Evolutionary conservation across 768 basidiomycete species (phyloP).

Genomic region (Lyophyllum decastes): DNA sequence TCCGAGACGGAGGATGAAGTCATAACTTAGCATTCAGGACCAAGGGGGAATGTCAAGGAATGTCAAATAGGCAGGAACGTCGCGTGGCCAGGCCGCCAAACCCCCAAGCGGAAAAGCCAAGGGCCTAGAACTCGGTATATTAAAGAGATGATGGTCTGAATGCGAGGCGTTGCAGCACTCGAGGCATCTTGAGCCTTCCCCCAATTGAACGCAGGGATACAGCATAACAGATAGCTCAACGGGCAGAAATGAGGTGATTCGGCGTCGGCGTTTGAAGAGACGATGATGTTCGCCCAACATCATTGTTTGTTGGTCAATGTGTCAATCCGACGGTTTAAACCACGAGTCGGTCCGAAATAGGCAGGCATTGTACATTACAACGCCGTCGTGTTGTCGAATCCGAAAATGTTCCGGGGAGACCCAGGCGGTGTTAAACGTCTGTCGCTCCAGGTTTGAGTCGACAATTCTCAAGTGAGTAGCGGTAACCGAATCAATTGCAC

Average conservation of each 20-base stretch:
- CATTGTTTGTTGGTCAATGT: background rate
- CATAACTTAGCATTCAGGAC: background rate
- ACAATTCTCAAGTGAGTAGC: background rate
- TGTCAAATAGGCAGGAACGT: background rate
- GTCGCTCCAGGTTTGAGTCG: background rate
- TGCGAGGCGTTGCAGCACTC: too few species aligned
- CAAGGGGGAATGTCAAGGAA: background rate
- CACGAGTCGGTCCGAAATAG: background rate
- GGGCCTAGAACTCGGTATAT: too few species aligned
- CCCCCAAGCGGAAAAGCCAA: too few species aligned
- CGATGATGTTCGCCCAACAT: background rate
- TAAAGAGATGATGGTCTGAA: too few species aligned
- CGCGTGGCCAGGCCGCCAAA: too few species aligned
- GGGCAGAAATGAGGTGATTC: background rate
- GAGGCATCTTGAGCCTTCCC: too few species aligned
- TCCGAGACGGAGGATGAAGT: background rate
- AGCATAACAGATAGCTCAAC: background rate
- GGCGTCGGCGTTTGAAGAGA: background rate
- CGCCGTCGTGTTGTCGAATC: background rate
- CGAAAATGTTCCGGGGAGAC: background rate
- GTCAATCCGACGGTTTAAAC: background rate
- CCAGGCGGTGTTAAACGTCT: background rate
- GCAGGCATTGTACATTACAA: background rate
- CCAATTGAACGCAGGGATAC: too few species aligned
- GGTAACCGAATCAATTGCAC: background rate